A percentile compares a stretch with the other conserved stretches of the same genome.
phyloP scores from a whole-genome alignment of 257 asterid genomes.

The Plantago elongata region DNA sequence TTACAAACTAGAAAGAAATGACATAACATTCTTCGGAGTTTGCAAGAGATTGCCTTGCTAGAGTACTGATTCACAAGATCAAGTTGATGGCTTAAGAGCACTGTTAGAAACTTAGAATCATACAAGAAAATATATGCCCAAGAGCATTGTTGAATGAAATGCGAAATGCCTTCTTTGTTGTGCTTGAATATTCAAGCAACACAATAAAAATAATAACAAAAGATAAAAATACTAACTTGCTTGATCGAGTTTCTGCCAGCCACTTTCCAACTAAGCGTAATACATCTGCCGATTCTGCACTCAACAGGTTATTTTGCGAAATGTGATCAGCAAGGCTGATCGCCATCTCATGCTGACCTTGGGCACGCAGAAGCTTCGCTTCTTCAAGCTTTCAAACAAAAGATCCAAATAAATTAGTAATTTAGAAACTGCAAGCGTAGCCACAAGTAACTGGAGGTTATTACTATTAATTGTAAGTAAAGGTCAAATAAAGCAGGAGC shows the following conservation, averaged over 20 bases:
- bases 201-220: no score
- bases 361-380: conserved; percentile 95
- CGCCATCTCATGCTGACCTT: conserved; percentile 95
- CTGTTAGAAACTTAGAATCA: no score
- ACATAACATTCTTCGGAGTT: no score
- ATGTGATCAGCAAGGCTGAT: conserved; percentile 87
- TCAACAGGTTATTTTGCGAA: conserved; percentile 52
- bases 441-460: not conserved
- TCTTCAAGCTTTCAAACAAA: conserved; percentile 69
- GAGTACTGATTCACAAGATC: no score
- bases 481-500: conserved; percentile 6
- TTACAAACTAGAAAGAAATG: no score
- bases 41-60: no score
- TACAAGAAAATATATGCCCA: no score
- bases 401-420: conserved; percentile 24
- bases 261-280: conserved; percentile 92
- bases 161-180: no score
- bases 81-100: no score
- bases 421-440: conserved; percentile 9
- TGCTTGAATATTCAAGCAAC: no score
- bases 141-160: not conserved
- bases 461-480: not conserved
- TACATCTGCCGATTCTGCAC: conserved; percentile 68
- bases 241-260: conserved; percentile 93
- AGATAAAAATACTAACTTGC: conserved; percentile 61